Evolutionary conservation across 2,329 filamentous ascomycete species (phyloP).

Genomic region (Chlorencoelia australis): DNA sequence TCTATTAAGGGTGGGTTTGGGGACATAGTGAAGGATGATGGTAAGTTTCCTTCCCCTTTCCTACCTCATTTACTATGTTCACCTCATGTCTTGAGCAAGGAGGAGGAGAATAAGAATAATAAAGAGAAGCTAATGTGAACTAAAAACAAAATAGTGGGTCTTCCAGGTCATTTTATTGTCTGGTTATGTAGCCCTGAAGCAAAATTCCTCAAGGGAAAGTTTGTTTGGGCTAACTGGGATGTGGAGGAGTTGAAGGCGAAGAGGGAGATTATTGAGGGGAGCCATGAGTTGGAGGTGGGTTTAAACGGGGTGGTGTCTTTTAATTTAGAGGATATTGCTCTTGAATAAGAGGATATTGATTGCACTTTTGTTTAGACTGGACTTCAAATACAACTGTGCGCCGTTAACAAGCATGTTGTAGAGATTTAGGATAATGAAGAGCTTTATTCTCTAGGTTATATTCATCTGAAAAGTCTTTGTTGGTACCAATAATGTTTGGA

Average conservation of each 20-base stretch:
- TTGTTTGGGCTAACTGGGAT: conserved; percentile 40
- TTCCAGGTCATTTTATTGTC: conserved; percentile 3
- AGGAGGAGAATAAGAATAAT: neutral
- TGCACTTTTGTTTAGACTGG: too few species aligned
- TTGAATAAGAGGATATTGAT: too few species aligned
- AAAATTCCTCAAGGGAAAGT: conserved; percentile 34
- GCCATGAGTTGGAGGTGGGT: neutral
- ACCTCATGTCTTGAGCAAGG: too few species aligned
- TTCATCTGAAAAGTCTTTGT: too few species aligned
- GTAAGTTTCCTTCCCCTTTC: neutral
- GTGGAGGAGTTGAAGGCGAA: conserved; percentile 32
- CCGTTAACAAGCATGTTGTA: too few species aligned
- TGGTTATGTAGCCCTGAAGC: conserved; percentile 28
- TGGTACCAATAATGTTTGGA: too few species aligned
- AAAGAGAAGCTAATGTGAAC: neutral
- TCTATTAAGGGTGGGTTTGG: conserved; percentile 3
- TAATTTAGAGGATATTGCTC: too few species aligned
- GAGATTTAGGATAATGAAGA: too few species aligned
- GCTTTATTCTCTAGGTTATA: too few species aligned
- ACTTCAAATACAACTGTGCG: too few species aligned
- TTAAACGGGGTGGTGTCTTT: too few species aligned
- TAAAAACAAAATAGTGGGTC: neutral
- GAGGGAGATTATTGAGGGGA: neutral
- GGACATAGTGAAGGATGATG: neutral
- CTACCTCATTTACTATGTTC: neutral